phyloP scores from a whole-genome alignment of 2,329 filamentous ascomycete genomes.

The Arthrobotrys pseudoclavata region DNA sequence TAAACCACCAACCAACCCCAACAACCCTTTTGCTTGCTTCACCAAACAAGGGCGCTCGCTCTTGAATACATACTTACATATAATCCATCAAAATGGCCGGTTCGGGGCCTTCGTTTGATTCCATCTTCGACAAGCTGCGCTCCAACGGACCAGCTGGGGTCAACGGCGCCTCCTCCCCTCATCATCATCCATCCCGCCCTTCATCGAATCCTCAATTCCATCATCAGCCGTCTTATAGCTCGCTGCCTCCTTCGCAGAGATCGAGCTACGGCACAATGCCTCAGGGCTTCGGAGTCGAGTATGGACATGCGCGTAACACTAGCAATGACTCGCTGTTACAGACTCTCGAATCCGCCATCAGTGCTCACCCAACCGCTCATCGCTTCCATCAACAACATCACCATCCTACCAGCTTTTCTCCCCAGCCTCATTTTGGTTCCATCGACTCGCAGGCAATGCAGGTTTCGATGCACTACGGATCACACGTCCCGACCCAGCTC shows the following conservation, averaged over 20 bases:
- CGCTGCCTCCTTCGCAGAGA: conserved; percentile 43
- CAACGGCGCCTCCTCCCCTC: conserved; percentile 12
- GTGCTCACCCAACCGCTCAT: conserved; percentile 61
- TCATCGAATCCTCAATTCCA: conserved; percentile 54
- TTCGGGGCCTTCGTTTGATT: conserved; percentile 49
- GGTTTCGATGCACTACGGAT: conserved; percentile 21
- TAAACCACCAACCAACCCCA: neutral
- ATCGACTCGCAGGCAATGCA: conserved; percentile 66
- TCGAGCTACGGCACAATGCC: conserved; percentile 41
- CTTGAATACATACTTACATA: neutral
- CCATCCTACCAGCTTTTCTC: conserved; percentile 68
- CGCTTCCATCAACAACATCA: conserved; percentile 63
- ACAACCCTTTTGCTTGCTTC: neutral
- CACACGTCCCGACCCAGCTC: conserved; percentile 36
- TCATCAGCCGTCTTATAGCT: conserved; percentile 22
- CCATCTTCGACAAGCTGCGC: conserved; percentile 53
- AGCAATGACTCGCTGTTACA: conserved; percentile 55
- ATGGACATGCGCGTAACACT: conserved; percentile 48
- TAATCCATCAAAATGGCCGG: conserved; percentile 33
- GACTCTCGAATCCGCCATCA: conserved; percentile 60
- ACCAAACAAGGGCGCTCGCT: neutral
- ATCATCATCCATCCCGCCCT: conserved; percentile 32
- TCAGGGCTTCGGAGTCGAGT: conserved; percentile 45
- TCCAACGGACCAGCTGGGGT: conserved; percentile 11
- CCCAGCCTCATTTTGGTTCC: conserved; percentile 72